These are phyloP conservation scores for Dryas alaskensis DNA, from an alignment of 306 rosid species.

Conservation along the genomic window DNA sequence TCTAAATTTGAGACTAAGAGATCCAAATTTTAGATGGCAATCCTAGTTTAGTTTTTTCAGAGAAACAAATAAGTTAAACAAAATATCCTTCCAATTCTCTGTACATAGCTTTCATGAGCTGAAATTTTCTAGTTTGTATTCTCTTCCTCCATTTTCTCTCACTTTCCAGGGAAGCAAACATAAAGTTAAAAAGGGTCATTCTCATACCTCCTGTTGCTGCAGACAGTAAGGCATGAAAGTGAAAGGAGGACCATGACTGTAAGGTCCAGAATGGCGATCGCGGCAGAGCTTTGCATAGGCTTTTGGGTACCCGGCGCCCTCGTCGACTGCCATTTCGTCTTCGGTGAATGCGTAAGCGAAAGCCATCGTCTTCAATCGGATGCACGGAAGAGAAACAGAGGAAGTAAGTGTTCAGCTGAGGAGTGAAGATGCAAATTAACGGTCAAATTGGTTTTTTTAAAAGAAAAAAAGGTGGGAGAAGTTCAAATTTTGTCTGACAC, in stretches of 20 bases:
- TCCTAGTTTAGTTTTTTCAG: neutral
- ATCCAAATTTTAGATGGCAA: neutral
- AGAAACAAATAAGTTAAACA: neutral
- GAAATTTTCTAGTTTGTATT: neutral
- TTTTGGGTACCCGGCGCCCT: constrained; percentile 77
- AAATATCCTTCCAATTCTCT: neutral
- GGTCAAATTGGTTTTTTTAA: constrained; percentile 43
- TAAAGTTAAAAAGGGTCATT: neutral
- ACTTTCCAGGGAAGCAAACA: constrained; percentile 10
- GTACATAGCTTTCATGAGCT: neutral
- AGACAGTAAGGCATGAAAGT: constrained; percentile 70
- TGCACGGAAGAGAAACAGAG: constrained; percentile 14
- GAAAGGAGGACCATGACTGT: constrained; percentile 72
- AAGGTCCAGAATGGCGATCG: constrained; percentile 47
- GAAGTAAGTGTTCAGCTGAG: neutral
- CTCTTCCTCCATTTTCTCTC: neutral
- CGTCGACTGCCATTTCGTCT: constrained; percentile 60
- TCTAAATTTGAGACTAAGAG: neutral
- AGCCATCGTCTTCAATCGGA: constrained; percentile 46
- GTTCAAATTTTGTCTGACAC: constrained; percentile 28
- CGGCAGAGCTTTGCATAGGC: constrained; percentile 70
- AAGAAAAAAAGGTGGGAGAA: constrained; percentile 6
- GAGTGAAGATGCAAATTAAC: constrained; percentile 36
- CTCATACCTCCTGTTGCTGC: constrained; percentile 64
- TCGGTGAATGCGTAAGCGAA: constrained; percentile 47